A percentile compares a stretch with the other conserved stretches of the same genome.
These are phyloP conservation scores for Leishmania gerbilli DNA, from an alignment of 208 protist genomes.

Conservation along the genomic window DNA sequence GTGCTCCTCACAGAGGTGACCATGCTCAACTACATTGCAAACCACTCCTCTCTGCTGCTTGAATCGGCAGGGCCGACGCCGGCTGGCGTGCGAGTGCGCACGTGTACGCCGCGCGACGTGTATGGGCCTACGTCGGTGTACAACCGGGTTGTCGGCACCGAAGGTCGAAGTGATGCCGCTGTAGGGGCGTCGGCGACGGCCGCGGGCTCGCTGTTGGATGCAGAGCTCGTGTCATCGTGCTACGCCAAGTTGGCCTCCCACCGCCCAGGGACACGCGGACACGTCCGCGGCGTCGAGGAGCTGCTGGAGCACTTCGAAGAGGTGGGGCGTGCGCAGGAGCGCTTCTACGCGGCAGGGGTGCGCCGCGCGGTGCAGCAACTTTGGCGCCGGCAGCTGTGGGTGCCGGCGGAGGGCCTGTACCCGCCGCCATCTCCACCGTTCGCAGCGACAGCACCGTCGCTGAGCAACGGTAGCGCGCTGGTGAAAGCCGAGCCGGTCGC, in stretches of 20 bases:
- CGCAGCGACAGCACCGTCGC: not conserved
- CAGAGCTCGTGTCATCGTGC: conserved; percentile 12
- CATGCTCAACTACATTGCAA: conserved; percentile 64
- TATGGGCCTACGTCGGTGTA: conserved; percentile 34
- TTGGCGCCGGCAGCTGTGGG: conserved; percentile 15
- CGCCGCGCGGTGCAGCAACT: conserved; percentile 24
- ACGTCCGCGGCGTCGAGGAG: conserved; percentile 43
- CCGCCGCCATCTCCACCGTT: not conserved
- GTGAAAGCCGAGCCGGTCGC: conserved; percentile 16
- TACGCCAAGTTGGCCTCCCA: conserved; percentile 18
- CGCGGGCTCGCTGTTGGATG: not conserved
- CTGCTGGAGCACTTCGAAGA: conserved; percentile 47
- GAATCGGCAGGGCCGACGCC: not conserved
- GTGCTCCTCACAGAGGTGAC: conserved; percentile 80
- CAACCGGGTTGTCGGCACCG: not conserved
- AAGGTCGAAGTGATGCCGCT: conserved; percentile 1
- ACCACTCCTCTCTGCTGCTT: conserved; percentile 26
- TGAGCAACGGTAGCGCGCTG: not conserved
- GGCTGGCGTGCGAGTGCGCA: not conserved
- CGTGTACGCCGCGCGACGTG: conserved; percentile 18
- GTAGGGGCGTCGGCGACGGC: not conserved
- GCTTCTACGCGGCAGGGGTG: conserved; percentile 24
- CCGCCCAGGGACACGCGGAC: conserved; percentile 43
- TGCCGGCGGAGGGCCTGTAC: not conserved
- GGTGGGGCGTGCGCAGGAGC: conserved; percentile 40